Evolutionary conservation across 495 filamentous ascomycete genomes (phyloP).

Genomic region (Endocarpon pusillum): DNA sequence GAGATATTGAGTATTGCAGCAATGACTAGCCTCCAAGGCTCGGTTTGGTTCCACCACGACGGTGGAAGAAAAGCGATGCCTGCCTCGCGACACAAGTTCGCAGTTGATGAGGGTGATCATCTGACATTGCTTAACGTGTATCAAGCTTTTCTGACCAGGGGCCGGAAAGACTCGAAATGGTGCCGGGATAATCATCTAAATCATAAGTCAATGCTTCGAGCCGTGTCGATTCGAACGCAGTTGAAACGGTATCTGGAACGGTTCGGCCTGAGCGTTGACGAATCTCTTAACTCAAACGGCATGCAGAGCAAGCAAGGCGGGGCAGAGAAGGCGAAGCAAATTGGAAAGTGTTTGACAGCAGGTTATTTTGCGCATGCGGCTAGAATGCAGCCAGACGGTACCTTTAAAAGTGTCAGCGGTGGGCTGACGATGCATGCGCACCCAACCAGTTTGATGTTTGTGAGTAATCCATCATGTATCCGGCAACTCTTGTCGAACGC

Average conservation of each 20-base stretch:
- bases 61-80: slow-evolving; percentile 59
- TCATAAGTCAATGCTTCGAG: slow-evolving; percentile 63
- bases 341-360: slow-evolving; percentile 71
- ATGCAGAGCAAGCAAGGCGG: slow-evolving; percentile 16
- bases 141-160: slow-evolving; percentile 72
- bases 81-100: slow-evolving; percentile 61
- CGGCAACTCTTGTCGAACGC: neutral
- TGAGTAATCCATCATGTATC: slow-evolving; percentile 20
- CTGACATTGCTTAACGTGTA: slow-evolving; percentile 90
- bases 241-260: slow-evolving; percentile 75
- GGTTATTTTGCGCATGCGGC: slow-evolving; percentile 95
- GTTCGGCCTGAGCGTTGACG: slow-evolving; percentile 58
- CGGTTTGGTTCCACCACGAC: slow-evolving; percentile 65
- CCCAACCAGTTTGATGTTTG: slow-evolving; percentile 87
- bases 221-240: slow-evolving; percentile 74
- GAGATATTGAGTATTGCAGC: slow-evolving; percentile 86
- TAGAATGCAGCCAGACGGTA: slow-evolving; percentile 88
- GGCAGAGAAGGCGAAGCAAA: slow-evolving; percentile 45
- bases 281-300: slow-evolving; percentile 25
- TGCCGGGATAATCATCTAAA: slow-evolving; percentile 77
- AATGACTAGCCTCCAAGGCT: slow-evolving; percentile 77
- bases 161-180: slow-evolving; percentile 71
- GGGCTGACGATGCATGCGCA: slow-evolving; percentile 65
- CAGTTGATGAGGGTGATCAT: slow-evolving; percentile 88
- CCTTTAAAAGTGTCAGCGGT: slow-evolving; percentile 66